Conservation (phyloP, 345 rosid species). For the Diplotaxis tenuifolia region DNA sequence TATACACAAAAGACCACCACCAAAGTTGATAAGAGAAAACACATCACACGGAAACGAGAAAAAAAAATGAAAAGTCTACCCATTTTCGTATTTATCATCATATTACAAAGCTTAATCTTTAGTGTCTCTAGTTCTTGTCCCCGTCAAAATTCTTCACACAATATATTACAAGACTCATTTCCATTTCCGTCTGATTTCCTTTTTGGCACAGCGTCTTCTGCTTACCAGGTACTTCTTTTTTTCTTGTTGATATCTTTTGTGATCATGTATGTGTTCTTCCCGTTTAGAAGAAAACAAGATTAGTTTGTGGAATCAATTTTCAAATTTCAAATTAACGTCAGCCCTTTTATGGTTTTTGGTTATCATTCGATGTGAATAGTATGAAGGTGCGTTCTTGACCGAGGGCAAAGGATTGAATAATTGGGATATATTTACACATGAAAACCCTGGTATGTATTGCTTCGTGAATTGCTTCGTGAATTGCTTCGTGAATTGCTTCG, state of each 20-base stretch:
- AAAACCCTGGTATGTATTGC: constrained; percentile 24
- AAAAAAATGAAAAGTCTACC: not conserved
- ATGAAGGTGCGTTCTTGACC: constrained; percentile 53
- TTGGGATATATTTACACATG: constrained; percentile 54
- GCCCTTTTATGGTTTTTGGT: not conserved
- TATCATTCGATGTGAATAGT: constrained; percentile 28
- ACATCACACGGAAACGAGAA: not conserved
- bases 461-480: not conserved
- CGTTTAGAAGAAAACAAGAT: too few species aligned
- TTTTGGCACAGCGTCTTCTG: constrained; percentile 79
- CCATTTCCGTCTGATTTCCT: constrained; percentile 56
- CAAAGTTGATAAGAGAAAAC: not conserved
- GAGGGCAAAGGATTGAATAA: constrained; percentile 62
- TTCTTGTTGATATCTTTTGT: not conserved
- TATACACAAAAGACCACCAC: not conserved
- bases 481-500: too few species aligned
- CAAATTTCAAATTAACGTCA: not conserved
- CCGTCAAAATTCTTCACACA: not conserved
- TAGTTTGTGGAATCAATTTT: too few species aligned
- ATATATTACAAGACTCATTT: not conserved
- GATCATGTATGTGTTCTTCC: not conserved
- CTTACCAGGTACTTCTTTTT: constrained; percentile 55
- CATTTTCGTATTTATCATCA: constrained; percentile 1
- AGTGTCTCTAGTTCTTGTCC: not conserved
- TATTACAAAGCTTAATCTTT: constrained; percentile 9